Evolutionary conservation across 768 basidiomycete species (phyloP).

Genomic region (Boletus eberwhitei): DNA sequence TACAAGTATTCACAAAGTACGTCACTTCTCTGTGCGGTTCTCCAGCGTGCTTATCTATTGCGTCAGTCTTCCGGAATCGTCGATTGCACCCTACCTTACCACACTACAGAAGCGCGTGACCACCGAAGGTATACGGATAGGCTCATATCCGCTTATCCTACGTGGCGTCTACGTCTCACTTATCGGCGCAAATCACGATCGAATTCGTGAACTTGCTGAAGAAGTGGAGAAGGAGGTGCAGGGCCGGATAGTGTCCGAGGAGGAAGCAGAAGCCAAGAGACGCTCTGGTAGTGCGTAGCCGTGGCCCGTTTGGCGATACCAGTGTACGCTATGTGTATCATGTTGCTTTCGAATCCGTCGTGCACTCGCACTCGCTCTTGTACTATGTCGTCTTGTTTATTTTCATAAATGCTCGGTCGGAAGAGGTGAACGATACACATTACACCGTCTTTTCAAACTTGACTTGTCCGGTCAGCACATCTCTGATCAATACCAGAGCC

Average conservation of each 20-base stretch:
- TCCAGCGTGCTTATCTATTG: not conserved
- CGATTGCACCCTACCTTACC: slow-evolving; percentile 84
- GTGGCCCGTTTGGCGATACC: not conserved
- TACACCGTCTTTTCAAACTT: not conserved
- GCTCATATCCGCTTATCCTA: slow-evolving; percentile 66
- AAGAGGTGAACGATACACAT: not conserved
- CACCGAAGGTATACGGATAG: slow-evolving; percentile 74
- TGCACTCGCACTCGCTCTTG: not conserved
- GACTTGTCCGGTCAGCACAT: not conserved
- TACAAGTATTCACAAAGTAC: slow-evolving; percentile 82
- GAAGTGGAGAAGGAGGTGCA: slow-evolving; percentile 61
- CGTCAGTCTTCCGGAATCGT: slow-evolving; percentile 67
- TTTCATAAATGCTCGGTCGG: not conserved
- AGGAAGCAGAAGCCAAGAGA: slow-evolving; percentile 57
- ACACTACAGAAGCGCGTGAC: slow-evolving; percentile 69
- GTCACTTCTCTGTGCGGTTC: slow-evolving; percentile 5
- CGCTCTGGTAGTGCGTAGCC: slow-evolving; percentile 19
- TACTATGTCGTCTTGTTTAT: not conserved
- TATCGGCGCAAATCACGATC: slow-evolving; percentile 46
- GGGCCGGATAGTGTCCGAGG: slow-evolving; percentile 60
- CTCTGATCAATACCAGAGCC: not conserved
- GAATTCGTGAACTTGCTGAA: slow-evolving; percentile 52
- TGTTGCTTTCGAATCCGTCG: too few species aligned
- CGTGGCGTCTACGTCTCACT: slow-evolving; percentile 64
- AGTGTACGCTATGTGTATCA: not conserved